A percentile compares a stretch with the other conserved stretches of the same genome.
Evolutionary conservation across 129 eudicot genomes (phyloP).

Genomic region (Daucus carota): DH1_v3.0 NC_030386.2:29373001-29373500

Average conservation of each 20-base stretch:
- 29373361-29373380: slow-evolving; percentile 69
- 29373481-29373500: slow-evolving; percentile 16
- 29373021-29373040: not conserved
- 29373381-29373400: slow-evolving; percentile 96
- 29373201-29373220: slow-evolving; percentile 65
- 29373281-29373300: slow-evolving; percentile 63
- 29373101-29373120: slow-evolving; percentile 5
- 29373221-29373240: slow-evolving; percentile 58
- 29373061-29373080: slow-evolving; percentile 11
- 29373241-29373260: slow-evolving; percentile 40
- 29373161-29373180: slow-evolving; percentile 27
- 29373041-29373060: slow-evolving; percentile 4
- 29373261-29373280: slow-evolving; percentile 45
- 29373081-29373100: slow-evolving; percentile 3
- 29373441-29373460: slow-evolving; percentile 55
- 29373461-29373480: slow-evolving; percentile 29
- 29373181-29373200: slow-evolving; percentile 62
- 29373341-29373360: slow-evolving; percentile 87
- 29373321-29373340: slow-evolving; percentile 98
- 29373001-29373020: slow-evolving; percentile 1
- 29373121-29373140: not conserved
- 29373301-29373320: slow-evolving; percentile 66
- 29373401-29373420: slow-evolving; percentile 97
- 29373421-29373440: slow-evolving; percentile 95
- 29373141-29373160: slow-evolving; percentile 27